Conservation (phyloP, 331 rosid species). For the Rhamnella rubrinervis region DNA sequence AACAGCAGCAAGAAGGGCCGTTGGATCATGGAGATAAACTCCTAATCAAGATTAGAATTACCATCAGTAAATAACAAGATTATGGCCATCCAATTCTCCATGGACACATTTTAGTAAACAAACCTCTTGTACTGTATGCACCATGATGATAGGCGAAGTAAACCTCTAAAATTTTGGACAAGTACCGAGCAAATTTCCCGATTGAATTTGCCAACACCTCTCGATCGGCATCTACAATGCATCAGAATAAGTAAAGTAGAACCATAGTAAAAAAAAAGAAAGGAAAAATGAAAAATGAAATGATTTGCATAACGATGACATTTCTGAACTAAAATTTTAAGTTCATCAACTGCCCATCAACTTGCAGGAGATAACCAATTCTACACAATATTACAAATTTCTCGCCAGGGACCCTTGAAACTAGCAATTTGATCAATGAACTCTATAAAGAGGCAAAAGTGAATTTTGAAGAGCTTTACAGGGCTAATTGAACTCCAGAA, state of each 20-base stretch:
- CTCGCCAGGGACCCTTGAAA: neutral
- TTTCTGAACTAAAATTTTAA: neutral
- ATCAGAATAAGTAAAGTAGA: constrained; percentile 14
- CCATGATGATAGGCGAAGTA: constrained; percentile 73
- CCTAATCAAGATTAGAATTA: constrained; percentile 44
- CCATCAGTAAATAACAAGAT: constrained; percentile 22
- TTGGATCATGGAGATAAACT: constrained; percentile 91
- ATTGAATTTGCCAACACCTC: constrained; percentile 65
- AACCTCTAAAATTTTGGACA: constrained; percentile 67
- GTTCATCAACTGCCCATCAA: neutral
- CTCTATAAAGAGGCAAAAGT: neutral
- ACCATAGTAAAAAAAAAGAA: constrained; percentile 2
- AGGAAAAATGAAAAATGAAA: neutral
- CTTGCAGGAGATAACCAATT: neutral
- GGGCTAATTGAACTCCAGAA: neutral
- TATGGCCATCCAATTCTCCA: constrained; percentile 6
- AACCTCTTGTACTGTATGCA: constrained; percentile 64
- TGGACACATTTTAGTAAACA: constrained; percentile 21
- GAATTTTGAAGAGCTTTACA: neutral
- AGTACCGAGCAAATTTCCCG: constrained; percentile 71
- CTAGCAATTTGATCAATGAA: neutral
- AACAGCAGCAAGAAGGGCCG: constrained; percentile 70
- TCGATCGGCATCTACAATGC: constrained; percentile 56
- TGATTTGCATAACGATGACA: constrained; percentile 13
- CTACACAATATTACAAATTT: neutral